phyloP scores from a whole-genome alignment of 2,329 filamentous ascomycete species.

The Ilyonectria destructans region DNA sequence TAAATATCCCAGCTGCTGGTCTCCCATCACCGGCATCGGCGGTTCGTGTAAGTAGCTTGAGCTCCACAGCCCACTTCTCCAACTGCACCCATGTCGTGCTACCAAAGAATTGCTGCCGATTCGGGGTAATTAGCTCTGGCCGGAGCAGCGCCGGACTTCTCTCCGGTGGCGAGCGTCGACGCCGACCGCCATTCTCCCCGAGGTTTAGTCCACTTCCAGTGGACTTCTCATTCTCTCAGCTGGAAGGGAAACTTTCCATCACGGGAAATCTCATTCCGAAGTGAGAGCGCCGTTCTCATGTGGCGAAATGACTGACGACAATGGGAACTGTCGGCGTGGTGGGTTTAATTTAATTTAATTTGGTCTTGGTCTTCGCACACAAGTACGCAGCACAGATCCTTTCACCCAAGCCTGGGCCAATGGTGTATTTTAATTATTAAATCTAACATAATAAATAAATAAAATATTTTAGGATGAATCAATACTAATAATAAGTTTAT shows the following conservation, averaged over 20 bases:
- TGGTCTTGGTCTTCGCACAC: no score
- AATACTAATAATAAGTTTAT: no score
- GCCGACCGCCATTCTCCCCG: conserved; percentile 24
- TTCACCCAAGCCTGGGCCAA: no score
- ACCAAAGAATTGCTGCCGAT: conserved; percentile 4
- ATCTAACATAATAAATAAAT: no score
- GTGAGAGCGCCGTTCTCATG: no score
- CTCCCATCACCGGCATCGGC: conserved; percentile 29
- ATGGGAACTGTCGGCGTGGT: no score
- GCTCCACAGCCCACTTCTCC: conserved; percentile 16
- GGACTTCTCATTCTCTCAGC: not conserved
- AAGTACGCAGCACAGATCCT: no score
- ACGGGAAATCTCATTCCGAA: not conserved
- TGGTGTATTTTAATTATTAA: no score
- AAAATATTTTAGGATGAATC: no score
- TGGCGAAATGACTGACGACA: no score
- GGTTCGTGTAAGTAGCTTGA: conserved; percentile 21
- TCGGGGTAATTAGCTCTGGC: conserved; percentile 30
- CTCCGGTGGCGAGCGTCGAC: conserved; percentile 6
- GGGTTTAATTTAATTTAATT: no score
- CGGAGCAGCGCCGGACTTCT: conserved; percentile 21
- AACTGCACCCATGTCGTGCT: conserved; percentile 7
- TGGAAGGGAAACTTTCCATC: not conserved
- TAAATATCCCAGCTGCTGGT: conserved; percentile 9
- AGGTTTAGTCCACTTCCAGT: not conserved